Conservation (phyloP, 768 basidiomycete genomes). For the Holtermannia corniformis region DNA sequence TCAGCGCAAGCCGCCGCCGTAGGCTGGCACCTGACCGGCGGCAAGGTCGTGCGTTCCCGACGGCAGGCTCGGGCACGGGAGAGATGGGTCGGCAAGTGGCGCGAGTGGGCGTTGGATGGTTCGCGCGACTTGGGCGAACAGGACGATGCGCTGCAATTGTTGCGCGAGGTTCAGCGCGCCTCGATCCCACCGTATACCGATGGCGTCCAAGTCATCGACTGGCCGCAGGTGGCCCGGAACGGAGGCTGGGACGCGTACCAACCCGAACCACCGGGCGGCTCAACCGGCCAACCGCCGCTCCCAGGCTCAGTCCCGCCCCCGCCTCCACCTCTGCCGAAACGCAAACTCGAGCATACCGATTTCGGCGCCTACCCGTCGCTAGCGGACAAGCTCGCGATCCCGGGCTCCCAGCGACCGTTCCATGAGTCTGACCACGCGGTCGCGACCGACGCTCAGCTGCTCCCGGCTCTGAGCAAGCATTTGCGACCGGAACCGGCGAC, state of each 20-base stretch:
- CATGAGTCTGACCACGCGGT: background rate
- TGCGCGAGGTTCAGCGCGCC: constrained; percentile 1
- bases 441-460: background rate
- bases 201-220: constrained; percentile 19
- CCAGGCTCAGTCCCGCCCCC: constrained; percentile 18
- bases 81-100: constrained; percentile 37
- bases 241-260: constrained; percentile 22
- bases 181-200: too few species aligned
- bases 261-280: constrained; percentile 15
- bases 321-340: constrained; percentile 5
- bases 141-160: constrained; percentile 24
- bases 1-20: constrained; percentile 27
- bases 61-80: constrained; percentile 30
- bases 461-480: background rate
- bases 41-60: constrained; percentile 24
- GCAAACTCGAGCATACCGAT: constrained; percentile 10
- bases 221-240: constrained; percentile 18
- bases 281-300: constrained; percentile 23
- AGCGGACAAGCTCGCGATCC: background rate
- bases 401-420: background rate
- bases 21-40: constrained; percentile 36
- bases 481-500: background rate
- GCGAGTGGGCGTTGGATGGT: constrained; percentile 34
- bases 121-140: constrained; percentile 33
- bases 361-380: constrained; percentile 14